A percentile compares a stretch with the other conserved stretches of the same genome.
phyloP scores from a whole-genome alignment of 2,329 filamentous ascomycete genomes.

The Pyrenochaeta sp. region DNA sequence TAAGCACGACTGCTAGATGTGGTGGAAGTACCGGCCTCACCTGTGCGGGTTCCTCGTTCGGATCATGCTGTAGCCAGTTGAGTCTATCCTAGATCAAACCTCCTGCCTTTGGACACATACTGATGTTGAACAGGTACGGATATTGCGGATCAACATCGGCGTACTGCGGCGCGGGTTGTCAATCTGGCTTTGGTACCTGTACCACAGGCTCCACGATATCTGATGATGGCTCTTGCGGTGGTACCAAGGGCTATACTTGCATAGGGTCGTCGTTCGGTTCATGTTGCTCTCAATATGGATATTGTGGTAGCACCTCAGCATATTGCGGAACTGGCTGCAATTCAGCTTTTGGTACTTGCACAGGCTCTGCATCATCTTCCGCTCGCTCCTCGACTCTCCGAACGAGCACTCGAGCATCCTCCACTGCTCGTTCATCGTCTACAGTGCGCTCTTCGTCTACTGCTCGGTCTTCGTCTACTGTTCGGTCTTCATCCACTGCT shows the following conservation, averaged over 20 bases:
- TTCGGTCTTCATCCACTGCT: slow-evolving; percentile 9
- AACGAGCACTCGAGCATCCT: not conserved
- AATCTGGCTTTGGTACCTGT: too few species aligned
- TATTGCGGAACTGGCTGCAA: slow-evolving; percentile 15
- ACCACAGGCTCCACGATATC: too few species aligned
- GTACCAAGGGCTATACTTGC: slow-evolving; percentile 8
- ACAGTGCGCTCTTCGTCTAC: not conserved
- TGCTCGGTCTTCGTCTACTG: slow-evolving; percentile 10
- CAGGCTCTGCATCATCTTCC: not conserved
- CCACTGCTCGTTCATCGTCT: slow-evolving; percentile 1
- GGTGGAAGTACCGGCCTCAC: slow-evolving; percentile 5
- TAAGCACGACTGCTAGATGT: slow-evolving; percentile 20
- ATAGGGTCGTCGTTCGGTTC: slow-evolving; percentile 42
- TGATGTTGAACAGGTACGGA: too few species aligned
- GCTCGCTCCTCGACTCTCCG: not conserved
- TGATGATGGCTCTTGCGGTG: too few species aligned
- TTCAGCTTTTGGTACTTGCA: slow-evolving; percentile 28
- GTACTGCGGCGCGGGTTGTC: too few species aligned
- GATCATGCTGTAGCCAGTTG: too few species aligned
- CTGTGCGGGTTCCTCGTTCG: too few species aligned
- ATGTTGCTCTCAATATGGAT: slow-evolving; percentile 54
- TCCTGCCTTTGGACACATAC: not conserved
- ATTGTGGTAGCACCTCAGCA: slow-evolving; percentile 36
- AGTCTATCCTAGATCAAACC: too few species aligned
- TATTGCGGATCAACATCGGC: too few species aligned